These are phyloP conservation scores for Starmerella geochares DNA, from an alignment of 805 yeast genomes.

Conservation along the genomic window DNA sequence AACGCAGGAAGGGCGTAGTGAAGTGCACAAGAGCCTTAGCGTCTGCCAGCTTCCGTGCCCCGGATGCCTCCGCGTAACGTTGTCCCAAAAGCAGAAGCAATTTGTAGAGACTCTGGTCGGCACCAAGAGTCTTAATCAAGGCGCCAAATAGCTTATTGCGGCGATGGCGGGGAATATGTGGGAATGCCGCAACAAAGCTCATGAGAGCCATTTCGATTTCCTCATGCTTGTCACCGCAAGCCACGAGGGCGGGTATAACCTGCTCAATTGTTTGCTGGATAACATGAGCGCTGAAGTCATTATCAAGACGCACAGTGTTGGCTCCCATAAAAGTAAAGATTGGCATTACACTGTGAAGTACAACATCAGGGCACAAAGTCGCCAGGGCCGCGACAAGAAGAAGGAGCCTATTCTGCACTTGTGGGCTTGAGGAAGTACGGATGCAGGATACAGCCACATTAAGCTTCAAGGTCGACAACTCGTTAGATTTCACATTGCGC, in stretches of 20 bases:
- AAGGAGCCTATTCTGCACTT: constrained; percentile 80
- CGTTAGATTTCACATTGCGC: constrained; percentile 9
- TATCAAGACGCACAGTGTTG: constrained; percentile 91
- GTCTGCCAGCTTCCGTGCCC: constrained; percentile 39
- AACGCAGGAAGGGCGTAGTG: constrained; percentile 54
- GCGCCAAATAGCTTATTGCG: constrained; percentile 76
- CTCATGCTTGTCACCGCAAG: constrained; percentile 39
- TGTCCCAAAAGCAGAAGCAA: constrained; percentile 71
- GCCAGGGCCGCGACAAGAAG: constrained; percentile 83
- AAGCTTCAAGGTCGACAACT: constrained; percentile 65
- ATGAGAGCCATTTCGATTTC: constrained; percentile 77
- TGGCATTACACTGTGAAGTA: constrained; percentile 97
- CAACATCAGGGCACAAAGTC: constrained; percentile 76
- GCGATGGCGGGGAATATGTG: constrained; percentile 93
- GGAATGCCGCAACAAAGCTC: constrained; percentile 87
- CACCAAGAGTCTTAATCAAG: constrained; percentile 66
- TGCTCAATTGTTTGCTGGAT: constrained; percentile 82
- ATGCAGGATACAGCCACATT: constrained; percentile 86
- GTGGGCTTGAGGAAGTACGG: constrained; percentile 81
- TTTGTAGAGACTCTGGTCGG: constrained; percentile 54
- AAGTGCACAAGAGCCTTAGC: constrained; percentile 63
- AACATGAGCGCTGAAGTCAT: constrained; percentile 84
- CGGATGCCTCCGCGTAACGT: constrained; percentile 48
- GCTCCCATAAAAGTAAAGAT: constrained; percentile 99
- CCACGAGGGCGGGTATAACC: constrained; percentile 82